These are phyloP conservation scores for Aspergillus thermomutatus DNA, from an alignment of 2,329 filamentous ascomycete species.

Conservation along the genomic window DNA sequence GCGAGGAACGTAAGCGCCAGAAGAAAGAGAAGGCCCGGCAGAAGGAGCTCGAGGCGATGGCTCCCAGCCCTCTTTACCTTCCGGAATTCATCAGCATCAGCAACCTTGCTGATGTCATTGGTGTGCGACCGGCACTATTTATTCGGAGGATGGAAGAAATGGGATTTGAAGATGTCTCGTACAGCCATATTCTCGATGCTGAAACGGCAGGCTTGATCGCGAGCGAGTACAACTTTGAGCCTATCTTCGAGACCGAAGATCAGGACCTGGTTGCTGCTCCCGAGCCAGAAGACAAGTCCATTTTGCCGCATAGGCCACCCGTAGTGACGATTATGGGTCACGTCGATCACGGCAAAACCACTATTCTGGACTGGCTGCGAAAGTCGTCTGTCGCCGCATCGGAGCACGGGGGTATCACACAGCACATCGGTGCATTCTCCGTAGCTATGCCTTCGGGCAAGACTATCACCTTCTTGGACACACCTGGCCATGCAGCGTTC, in stretches of 20 bases:
- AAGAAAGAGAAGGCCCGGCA: conserved; percentile 44
- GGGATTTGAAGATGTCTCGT: conserved; percentile 81
- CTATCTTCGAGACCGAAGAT: conserved; percentile 63
- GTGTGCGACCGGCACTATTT: conserved; percentile 68
- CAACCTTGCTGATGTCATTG: conserved; percentile 72
- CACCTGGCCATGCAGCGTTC: conserved; percentile 93
- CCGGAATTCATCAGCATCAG: conserved; percentile 91
- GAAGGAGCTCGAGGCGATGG: conserved; percentile 35
- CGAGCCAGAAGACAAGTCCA: conserved; percentile 62
- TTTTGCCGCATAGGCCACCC: conserved; percentile 73
- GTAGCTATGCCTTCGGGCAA: conserved; percentile 83
- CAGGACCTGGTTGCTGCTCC: conserved; percentile 73
- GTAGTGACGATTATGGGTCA: conserved; percentile 99
- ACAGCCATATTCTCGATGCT: conserved; percentile 82
- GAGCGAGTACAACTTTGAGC: conserved; percentile 88
- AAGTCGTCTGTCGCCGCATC: conserved; percentile 87
- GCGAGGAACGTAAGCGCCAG: conserved; percentile 29
- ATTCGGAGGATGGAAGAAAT: conserved; percentile 73
- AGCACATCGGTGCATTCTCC: conserved; percentile 97
- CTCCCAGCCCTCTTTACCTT: conserved; percentile 65
- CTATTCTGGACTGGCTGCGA: conserved; percentile 86
- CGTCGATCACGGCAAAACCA: conserved; percentile 98
- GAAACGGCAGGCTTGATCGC: conserved; percentile 89
- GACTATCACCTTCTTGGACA: conserved; percentile 93
- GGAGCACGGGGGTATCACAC: conserved; percentile 95